phyloP scores from a whole-genome alignment of 2,329 filamentous ascomycete species.

The Pyrenophora teres region DNA sequence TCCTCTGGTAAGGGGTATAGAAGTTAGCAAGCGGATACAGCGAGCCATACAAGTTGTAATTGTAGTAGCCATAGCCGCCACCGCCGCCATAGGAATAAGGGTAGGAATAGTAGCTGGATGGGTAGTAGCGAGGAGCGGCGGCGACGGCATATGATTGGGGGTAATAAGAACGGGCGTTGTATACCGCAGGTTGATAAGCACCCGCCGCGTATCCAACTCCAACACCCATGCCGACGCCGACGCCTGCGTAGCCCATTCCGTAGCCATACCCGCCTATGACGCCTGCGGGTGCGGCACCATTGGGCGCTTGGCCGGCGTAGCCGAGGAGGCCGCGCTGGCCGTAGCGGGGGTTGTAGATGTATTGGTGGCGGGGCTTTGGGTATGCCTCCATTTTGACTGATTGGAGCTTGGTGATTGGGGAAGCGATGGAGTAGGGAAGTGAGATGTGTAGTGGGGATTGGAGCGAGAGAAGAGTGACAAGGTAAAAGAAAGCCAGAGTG shows the following conservation, averaged over 20 bases:
- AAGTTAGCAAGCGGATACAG: slow-evolving; percentile 44
- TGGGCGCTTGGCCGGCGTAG: slow-evolving; percentile 34
- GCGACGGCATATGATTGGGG: slow-evolving; percentile 20
- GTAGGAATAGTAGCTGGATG: slow-evolving; percentile 16
- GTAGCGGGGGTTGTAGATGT: slow-evolving; percentile 37
- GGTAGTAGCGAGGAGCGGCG: slow-evolving; percentile 19
- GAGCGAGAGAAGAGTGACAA: slow-evolving; percentile 10
- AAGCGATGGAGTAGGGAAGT: not conserved
- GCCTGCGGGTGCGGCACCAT: slow-evolving; percentile 33
- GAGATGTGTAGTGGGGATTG: slow-evolving; percentile 1
- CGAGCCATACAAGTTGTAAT: slow-evolving; percentile 31
- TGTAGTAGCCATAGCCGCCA: slow-evolving; percentile 32
- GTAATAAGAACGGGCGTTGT: slow-evolving; percentile 27
- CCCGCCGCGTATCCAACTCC: slow-evolving; percentile 24
- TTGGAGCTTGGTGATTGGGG: not conserved
- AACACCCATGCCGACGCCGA: slow-evolving; percentile 12
- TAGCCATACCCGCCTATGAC: slow-evolving; percentile 22
- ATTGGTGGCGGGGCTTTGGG: slow-evolving; percentile 41
- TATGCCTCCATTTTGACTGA: slow-evolving; percentile 24
- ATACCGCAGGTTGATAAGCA: slow-evolving; percentile 33
- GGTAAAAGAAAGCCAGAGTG: slow-evolving; percentile 19
- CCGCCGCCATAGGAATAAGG: slow-evolving; percentile 15
- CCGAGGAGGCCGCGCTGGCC: slow-evolving; percentile 35
- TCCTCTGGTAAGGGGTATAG: slow-evolving; percentile 40
- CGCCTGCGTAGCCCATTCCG: slow-evolving; percentile 20